Base-by-base conservation (phyloP, 1,139 yeast species). In the Saccharomyces hybrid region DNA sequence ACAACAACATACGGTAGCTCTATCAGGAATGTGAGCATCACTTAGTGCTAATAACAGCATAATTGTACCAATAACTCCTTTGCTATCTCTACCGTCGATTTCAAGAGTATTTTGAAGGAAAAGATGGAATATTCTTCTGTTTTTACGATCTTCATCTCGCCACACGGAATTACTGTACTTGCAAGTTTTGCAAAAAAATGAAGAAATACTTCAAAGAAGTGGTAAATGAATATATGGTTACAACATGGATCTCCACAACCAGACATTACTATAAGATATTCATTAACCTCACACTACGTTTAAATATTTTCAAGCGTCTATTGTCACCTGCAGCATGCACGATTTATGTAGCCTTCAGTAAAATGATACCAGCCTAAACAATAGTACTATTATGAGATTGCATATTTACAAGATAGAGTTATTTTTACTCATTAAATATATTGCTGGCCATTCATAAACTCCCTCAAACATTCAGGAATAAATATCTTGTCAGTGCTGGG, bases 41-140 rank as follows among this genome's bases (percentile, higher is more conserved):
- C 97, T 96, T 61, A 91, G 81, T 7, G 95, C 95, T 50, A 93
- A 77, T n/a, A 93, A 80, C 52, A 93, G 76, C 97, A 90, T 90
- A 27, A 11, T 59, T 54, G 30, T 25, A 8, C 47, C 30, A 55
- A 11, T 47, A n/a, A 23, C 16, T 32, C 4, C 34, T 32, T 32
- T 32, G 38, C n/a, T 32, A 11, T n/a, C 38, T 5, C 14, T 4
- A 32, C 38, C 38, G 38, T 32, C 38, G 14, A 32, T 13, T 13
- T 3, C 38, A 4, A 13, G 8, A 13, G n/a, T 38, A 41, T 30
- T 20, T 42, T 38, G 30, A 44, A 34, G 47, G 47, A 47, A 25
- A 47, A 30, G 50, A 25, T 28, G 47, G 26, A 47, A 27, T 31
- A 25, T 11, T 23, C 38, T 51, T 32, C 14, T 32, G 14, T 32